A percentile compares a stretch with the other conserved stretches of the same genome.
Evolutionary conservation across 2,329 filamentous ascomycete genomes (phyloP).

Genomic region (Trichoderma koningiopsis): DNA sequence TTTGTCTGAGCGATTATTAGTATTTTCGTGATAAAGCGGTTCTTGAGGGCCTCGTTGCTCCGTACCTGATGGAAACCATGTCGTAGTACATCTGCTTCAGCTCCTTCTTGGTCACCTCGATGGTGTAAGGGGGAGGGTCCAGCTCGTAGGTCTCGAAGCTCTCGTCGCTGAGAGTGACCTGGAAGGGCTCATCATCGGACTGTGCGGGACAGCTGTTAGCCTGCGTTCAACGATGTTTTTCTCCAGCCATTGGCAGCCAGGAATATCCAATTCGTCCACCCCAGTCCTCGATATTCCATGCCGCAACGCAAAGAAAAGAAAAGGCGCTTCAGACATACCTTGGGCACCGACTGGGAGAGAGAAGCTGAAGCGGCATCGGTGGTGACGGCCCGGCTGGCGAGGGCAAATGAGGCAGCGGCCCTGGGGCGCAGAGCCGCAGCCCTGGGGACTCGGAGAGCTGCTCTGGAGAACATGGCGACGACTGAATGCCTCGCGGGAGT

Average conservation of each 20-base stretch:
- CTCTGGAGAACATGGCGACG: constrained; percentile 68
- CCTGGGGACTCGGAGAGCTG: constrained; percentile 64
- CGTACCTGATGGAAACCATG: constrained; percentile 92
- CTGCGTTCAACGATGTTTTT: not conserved
- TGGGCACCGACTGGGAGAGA: constrained; percentile 71
- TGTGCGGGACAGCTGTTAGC: constrained; percentile 43
- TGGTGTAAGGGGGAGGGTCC: constrained; percentile 89
- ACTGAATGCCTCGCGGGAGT: constrained; percentile 40
- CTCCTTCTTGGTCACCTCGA: constrained; percentile 95
- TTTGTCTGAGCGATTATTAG: constrained; percentile 67
- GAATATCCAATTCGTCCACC: not conserved
- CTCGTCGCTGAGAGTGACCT: constrained; percentile 92
- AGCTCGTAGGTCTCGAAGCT: constrained; percentile 99
- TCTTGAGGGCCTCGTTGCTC: not conserved
- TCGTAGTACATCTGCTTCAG: constrained; percentile 99
- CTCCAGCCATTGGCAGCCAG: not conserved
- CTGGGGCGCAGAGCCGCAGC: constrained; percentile 59
- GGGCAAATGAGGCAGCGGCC: constrained; percentile 47
- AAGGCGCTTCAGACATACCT: constrained; percentile 38
- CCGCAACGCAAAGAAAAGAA: not conserved
- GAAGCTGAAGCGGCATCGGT: constrained; percentile 93
- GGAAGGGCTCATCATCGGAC: constrained; percentile 94
- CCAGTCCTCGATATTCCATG: not conserved
- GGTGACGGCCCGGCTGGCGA: constrained; percentile 76
- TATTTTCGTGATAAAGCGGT: constrained; percentile 12